Percentiles rank a stretch among this genome's conserved stretches.
Conservation (phyloP, 495 filamentous ascomycete genomes). For the Penicillium silybi region DNA sequence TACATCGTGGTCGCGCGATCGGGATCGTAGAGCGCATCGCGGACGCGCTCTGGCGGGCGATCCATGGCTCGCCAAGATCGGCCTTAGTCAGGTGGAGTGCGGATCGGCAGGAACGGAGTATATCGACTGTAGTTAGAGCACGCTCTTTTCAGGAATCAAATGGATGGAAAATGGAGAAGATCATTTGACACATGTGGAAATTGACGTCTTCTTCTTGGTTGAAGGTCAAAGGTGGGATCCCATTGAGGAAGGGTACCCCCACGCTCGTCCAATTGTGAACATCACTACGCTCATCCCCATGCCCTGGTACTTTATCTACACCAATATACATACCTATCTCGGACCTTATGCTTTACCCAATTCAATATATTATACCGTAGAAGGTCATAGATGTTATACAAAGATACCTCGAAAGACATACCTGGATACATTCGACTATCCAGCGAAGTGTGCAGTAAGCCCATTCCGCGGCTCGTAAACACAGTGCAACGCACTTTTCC, state of each 20-base stretch:
- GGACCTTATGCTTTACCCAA: too few relatives aligned
- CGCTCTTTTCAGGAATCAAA: not conserved
- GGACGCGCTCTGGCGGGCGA: slow-evolving; percentile 16
- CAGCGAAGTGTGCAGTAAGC: too few relatives aligned
- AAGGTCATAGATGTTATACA: too few relatives aligned
- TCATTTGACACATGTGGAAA: not conserved
- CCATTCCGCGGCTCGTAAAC: too few relatives aligned
- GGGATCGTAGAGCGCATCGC: slow-evolving; percentile 9
- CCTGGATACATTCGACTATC: too few relatives aligned
- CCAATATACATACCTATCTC: too few relatives aligned
- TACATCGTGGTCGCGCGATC: slow-evolving; percentile 61
- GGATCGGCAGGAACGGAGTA: slow-evolving; percentile 4
- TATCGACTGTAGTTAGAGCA: not conserved
- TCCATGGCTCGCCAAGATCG: slow-evolving; percentile 26
- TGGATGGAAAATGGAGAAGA: not conserved
- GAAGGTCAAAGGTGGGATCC: not conserved
- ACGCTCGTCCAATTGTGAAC: not conserved
- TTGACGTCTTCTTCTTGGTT: not conserved
- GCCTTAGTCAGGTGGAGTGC: slow-evolving; percentile 23
- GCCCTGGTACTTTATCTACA: too few relatives aligned
- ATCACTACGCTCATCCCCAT: not conserved
- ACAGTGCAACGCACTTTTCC: not conserved
- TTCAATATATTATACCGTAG: too few relatives aligned
- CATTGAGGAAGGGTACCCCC: not conserved
- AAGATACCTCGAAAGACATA: too few relatives aligned